Conservation (phyloP, 768 basidiomycete genomes). For the Kwoniella pini region DNA sequence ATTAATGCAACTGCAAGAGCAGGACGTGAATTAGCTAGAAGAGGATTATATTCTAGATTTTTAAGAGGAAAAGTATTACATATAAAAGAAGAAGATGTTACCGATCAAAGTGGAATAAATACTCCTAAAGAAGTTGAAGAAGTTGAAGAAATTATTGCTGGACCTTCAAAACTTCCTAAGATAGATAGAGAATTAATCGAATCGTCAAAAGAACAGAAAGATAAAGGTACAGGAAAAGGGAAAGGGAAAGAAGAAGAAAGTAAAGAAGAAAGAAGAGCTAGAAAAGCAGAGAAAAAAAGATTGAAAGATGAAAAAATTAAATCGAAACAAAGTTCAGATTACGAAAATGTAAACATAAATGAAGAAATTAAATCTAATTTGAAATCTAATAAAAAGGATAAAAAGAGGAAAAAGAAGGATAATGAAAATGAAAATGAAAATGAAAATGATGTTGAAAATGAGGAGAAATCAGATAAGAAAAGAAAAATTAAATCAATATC, state of each 20-base stretch:
- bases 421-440: not conserved
- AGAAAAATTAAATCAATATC: too few relatives aligned
- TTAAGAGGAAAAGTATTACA: conserved; percentile 64
- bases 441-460: conserved; percentile 5
- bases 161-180: not conserved
- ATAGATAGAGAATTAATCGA: not conserved
- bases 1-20: conserved; percentile 56
- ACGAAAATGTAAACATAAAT: not conserved
- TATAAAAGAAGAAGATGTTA: conserved; percentile 16
- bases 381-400: conserved; percentile 2
- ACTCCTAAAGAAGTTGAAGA: conserved; percentile 1
- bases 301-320: conserved; percentile 14
- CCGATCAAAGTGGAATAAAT: not conserved
- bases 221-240: not conserved
- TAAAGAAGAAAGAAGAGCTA: conserved; percentile 18
- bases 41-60: conserved; percentile 75
- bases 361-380: not conserved
- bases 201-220: conserved; percentile 4
- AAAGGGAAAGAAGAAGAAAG: conserved; percentile 10
- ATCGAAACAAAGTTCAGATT: not conserved
- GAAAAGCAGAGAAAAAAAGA: conserved; percentile 20
- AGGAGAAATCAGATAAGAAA: conserved; percentile 8
- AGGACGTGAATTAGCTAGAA: conserved; percentile 75
- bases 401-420: conserved; percentile 22
- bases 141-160: conserved; percentile 1